Percentiles rank a stretch among this genome's conserved stretches.
Conservation (phyloP, 257 asterid species). For the Cordia subcordata region DNA sequence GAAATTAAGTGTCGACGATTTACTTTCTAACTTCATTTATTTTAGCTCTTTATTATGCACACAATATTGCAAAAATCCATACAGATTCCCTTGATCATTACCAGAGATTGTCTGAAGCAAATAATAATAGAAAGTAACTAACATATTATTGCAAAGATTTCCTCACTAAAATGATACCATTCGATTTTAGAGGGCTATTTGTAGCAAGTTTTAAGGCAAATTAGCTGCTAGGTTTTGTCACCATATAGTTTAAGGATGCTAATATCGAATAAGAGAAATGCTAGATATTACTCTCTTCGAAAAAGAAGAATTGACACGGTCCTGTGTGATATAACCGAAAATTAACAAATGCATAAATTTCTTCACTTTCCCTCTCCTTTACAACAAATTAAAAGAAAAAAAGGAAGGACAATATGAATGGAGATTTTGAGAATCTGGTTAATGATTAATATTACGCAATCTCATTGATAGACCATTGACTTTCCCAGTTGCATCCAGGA, state of each 20-base stretch:
- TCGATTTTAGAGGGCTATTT: no score
- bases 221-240: no score
- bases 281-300: no score
- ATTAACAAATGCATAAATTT: not conserved
- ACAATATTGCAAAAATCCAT: not conserved
- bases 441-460: constrained; percentile 7
- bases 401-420: constrained; percentile 4
- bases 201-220: no score
- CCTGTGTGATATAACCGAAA: no score
- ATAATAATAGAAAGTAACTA: not conserved
- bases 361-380: not conserved
- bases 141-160: no score
- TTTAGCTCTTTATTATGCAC: not conserved
- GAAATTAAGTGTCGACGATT: not conserved
- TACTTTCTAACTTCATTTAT: not conserved
- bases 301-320: no score
- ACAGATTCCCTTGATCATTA: not conserved
- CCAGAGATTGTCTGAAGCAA: no score
- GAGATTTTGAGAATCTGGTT: constrained; percentile 9
- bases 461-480: constrained; percentile 5
- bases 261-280: no score
- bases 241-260: no score
- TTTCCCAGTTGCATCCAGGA: constrained; percentile 3
- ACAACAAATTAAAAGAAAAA: not conserved
- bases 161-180: no score